These are phyloP conservation scores for Jasminum sambac DNA, from an alignment of 257 asterid species.

Conservation along the genomic window DNA sequence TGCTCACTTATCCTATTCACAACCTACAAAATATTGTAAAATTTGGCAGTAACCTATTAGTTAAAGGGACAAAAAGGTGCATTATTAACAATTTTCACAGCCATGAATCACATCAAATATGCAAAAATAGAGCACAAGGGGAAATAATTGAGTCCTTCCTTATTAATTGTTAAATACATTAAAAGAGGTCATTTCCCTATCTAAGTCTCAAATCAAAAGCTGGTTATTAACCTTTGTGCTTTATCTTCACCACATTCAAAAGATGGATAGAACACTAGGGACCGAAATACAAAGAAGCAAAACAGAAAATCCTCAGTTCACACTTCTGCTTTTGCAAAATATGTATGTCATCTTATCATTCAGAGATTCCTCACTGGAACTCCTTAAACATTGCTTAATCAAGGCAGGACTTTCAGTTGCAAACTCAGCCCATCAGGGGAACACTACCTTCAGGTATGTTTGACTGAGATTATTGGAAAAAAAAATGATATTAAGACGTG, in stretches of 20 bases:
- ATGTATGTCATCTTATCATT: constrained; percentile 8
- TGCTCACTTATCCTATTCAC: constrained; percentile 93
- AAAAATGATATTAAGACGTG: too few relatives aligned
- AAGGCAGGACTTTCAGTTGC: constrained; percentile 12
- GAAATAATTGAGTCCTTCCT: neutral
- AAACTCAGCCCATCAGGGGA: neutral
- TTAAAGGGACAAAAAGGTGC: constrained; percentile 9
- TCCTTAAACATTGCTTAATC: constrained; percentile 14
- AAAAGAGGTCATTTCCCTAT: neutral
- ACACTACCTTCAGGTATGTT: neutral
- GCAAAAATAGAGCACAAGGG: neutral
- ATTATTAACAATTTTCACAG: neutral
- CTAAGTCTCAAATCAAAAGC: constrained; percentile 1
- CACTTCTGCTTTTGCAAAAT: constrained; percentile 11
- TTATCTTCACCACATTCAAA: constrained; percentile 8
- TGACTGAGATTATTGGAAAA: too few relatives aligned
- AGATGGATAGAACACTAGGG: neutral
- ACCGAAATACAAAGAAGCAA: constrained; percentile 12
- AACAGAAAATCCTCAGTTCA: neutral
- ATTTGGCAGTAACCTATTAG: constrained; percentile 10
- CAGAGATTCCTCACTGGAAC: constrained; percentile 18
- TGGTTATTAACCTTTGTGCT: constrained; percentile 6
- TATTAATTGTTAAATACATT: constrained; percentile 1
- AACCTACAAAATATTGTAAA: constrained; percentile 52
- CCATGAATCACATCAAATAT: neutral